phyloP scores from a whole-genome alignment of 495 filamentous ascomycete species.

The Penicillium steckii region DNA sequence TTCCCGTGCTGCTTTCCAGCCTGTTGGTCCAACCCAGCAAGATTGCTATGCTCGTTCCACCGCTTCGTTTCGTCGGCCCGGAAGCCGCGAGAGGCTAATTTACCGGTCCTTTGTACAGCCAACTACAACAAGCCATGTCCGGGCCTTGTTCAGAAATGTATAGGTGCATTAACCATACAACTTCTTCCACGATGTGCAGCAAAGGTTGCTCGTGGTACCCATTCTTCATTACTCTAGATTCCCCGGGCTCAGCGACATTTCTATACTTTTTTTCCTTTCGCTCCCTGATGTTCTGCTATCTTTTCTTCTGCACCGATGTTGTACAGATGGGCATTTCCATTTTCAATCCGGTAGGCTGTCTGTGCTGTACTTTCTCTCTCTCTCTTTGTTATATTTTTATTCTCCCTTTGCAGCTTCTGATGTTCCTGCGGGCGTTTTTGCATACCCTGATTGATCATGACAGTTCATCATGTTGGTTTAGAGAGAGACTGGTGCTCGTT shows the following conservation, averaged over 20 bases:
- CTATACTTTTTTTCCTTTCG: slow-evolving; percentile 8
- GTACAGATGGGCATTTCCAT: slow-evolving; percentile 14
- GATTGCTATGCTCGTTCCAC: background rate
- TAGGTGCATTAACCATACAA: background rate
- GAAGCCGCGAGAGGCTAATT: background rate
- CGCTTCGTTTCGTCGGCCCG: background rate
- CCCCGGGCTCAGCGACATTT: slow-evolving; percentile 26
- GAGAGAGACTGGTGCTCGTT: slow-evolving; percentile 13
- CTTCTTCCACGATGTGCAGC: slow-evolving; percentile 12
- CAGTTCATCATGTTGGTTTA: slow-evolving; percentile 11
- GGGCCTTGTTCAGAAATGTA: background rate
- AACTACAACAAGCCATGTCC: background rate
- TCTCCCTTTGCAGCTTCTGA: background rate
- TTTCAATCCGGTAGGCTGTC: slow-evolving; percentile 4
- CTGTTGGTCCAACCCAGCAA: background rate
- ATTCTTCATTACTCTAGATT: slow-evolving; percentile 28
- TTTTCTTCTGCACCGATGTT: slow-evolving; percentile 5
- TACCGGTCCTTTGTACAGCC: background rate
- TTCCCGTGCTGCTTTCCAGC: background rate
- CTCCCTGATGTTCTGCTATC: slow-evolving; percentile 7
- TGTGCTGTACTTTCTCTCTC: background rate
- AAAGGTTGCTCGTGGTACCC: slow-evolving; percentile 12
- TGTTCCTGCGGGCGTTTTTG: slow-evolving; percentile 13
- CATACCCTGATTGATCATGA: slow-evolving; percentile 17
- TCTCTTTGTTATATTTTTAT: background rate